phyloP scores from a whole-genome alignment of 139 green algal species.

The Micractinium sp. region DNA sequence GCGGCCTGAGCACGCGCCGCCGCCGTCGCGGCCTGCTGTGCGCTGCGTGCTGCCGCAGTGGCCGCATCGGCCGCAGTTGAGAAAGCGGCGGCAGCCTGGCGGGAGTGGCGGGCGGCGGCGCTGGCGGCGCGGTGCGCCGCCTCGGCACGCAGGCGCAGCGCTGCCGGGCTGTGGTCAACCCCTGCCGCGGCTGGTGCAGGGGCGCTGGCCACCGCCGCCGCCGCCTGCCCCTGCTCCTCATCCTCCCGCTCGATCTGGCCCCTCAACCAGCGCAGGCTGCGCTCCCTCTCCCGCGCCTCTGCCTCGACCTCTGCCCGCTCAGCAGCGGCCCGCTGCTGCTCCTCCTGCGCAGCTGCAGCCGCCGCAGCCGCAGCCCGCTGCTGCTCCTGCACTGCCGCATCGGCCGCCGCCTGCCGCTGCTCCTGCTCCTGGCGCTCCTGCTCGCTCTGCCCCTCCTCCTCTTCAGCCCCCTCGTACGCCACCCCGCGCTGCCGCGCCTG shows the following conservation, averaged over 20 bases:
- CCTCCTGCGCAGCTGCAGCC: background rate
- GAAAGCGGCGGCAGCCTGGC: background rate
- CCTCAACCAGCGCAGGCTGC: background rate
- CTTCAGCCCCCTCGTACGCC: background rate
- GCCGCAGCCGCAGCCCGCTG: background rate
- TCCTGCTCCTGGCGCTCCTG: background rate
- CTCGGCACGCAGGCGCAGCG: background rate
- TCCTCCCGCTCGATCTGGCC: constrained; percentile 14
- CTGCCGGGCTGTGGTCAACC: background rate
- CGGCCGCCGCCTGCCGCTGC: background rate
- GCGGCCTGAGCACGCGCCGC: background rate
- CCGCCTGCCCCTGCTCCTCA: background rate
- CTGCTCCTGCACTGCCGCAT: background rate
- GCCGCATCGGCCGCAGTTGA: background rate
- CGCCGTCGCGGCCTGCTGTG: background rate
- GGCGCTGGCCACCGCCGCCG: background rate
- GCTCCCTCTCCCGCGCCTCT: background rate
- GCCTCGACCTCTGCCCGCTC: background rate
- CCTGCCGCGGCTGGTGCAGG: background rate
- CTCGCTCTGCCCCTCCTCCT: background rate
- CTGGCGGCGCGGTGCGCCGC: constrained; percentile 5
- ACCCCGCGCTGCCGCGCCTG: background rate
- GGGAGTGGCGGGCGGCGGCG: constrained; percentile 9
- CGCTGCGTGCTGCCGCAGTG: background rate
- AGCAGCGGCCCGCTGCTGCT: background rate